phyloP scores from a whole-genome alignment of 2,329 filamentous ascomycete genomes.

The Cordyceps javanica region DNA sequence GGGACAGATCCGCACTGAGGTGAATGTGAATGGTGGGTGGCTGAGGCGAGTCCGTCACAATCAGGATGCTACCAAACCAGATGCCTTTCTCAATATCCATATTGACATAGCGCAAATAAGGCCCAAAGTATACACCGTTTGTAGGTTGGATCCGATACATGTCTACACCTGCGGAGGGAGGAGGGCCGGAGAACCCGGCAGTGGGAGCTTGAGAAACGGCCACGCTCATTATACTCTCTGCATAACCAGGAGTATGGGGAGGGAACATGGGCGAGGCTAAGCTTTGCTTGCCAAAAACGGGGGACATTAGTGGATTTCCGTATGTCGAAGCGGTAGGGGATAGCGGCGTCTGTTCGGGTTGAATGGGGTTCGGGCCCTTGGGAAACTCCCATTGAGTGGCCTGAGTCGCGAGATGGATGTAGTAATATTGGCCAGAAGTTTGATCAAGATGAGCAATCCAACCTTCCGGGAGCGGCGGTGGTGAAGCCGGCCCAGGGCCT shows the following conservation, averaged over 20 bases:
- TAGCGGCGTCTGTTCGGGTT: conserved; percentile 72
- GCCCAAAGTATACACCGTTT: conserved; percentile 96
- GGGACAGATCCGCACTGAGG: conserved; percentile 80
- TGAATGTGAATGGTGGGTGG: conserved; percentile 96
- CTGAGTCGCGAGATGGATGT: conserved; percentile 92
- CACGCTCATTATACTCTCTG: conserved; percentile 80
- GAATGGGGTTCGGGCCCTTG: conserved; percentile 86
- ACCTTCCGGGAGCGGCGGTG: conserved; percentile 89
- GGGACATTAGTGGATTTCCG: conserved; percentile 66
- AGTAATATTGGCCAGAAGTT: conserved; percentile 96
- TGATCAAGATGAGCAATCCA: conserved; percentile 97
- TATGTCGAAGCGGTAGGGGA: conserved; percentile 77
- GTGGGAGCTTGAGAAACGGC: conserved; percentile 68
- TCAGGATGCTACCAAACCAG: conserved; percentile 90
- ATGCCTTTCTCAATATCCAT: conserved; percentile 90
- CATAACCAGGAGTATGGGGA: conserved; percentile 76
- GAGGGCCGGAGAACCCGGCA: conserved; percentile 83
- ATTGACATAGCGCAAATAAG: conserved; percentile 91
- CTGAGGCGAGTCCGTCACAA: conserved; percentile 85
- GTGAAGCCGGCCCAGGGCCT: conserved; percentile 60
- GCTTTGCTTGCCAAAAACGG: conserved; percentile 50
- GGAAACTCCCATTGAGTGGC: conserved; percentile 99
- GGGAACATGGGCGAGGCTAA: conserved; percentile 77
- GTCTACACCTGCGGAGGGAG: conserved; percentile 80
- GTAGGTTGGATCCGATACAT: conserved; percentile 91